Evolutionary conservation across 805 yeast species (phyloP).

Genomic region (Myxozyma mucilagina): DNA sequence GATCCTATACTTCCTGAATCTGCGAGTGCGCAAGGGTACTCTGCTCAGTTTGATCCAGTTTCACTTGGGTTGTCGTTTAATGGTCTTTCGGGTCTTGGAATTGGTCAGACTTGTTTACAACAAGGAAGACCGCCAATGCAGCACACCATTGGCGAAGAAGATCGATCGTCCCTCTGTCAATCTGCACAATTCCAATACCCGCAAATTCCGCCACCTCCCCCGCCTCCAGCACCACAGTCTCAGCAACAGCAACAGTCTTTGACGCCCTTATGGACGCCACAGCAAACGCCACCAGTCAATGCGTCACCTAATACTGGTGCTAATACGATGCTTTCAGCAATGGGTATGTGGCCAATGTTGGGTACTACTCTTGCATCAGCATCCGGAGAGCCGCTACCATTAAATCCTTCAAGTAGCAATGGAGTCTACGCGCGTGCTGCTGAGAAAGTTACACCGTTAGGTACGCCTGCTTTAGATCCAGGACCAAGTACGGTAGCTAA

Average conservation of each 20-base stretch:
- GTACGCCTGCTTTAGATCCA: neutral
- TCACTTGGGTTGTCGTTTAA: neutral
- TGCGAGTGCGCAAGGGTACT: neutral
- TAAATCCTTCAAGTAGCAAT: neutral
- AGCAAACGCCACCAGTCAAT: neutral
- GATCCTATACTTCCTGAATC: neutral
- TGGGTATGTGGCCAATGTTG: slow-evolving; percentile 18
- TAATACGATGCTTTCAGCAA: neutral
- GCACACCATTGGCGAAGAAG: neutral
- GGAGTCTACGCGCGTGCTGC: neutral
- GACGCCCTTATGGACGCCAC: neutral
- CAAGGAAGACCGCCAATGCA: neutral
- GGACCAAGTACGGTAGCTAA: neutral
- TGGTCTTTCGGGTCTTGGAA: slow-evolving; percentile 8
- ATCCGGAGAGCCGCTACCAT: neutral
- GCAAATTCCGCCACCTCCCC: neutral
- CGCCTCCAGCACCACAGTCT: neutral
- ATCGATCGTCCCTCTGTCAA: neutral
- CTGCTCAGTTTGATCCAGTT: slow-evolving; percentile 4
- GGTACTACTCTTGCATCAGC: neutral
- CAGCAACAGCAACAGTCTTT: neutral
- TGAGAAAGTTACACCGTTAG: neutral
- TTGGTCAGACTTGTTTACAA: slow-evolving; percentile 3
- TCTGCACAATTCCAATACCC: neutral
- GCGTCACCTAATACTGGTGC: neutral